phyloP scores from a whole-genome alignment of 331 rosid species.

The Prunus yedoensis region DNA sequence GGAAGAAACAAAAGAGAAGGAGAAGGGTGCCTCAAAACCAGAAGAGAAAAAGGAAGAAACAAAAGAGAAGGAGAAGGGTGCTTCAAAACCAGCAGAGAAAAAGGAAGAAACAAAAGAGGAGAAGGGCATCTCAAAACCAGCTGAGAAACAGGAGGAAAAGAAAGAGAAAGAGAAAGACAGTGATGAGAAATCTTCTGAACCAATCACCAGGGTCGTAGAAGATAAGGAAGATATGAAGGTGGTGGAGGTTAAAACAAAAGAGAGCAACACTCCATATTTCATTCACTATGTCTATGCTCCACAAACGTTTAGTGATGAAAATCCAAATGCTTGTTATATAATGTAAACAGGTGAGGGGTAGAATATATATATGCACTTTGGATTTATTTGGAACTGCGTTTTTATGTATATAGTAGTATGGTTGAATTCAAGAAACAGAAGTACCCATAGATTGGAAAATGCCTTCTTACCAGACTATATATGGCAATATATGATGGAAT shows the following conservation, averaged over 20 bases:
- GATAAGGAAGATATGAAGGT: constrained; percentile 21
- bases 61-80: constrained; percentile 21
- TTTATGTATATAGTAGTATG: not conserved
- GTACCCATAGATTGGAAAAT: no score
- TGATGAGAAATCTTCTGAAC: constrained; percentile 13
- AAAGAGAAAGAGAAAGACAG: not conserved
- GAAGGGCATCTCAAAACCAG: not conserved
- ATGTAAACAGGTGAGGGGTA: constrained; percentile 19
- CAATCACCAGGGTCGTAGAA: constrained; percentile 13
- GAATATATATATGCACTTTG: not conserved
- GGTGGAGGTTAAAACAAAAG: constrained; percentile 42
- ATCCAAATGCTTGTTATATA: constrained; percentile 80
- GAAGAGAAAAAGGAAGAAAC: not conserved
- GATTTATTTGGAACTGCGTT: not conserved
- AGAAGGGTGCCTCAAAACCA: constrained; percentile 1
- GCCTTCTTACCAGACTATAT: no score
- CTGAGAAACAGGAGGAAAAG: not conserved
- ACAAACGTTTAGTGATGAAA: constrained; percentile 79
- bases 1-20: constrained; percentile 15
- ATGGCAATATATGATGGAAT: no score
- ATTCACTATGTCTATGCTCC: constrained; percentile 90
- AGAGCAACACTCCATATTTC: constrained; percentile 56
- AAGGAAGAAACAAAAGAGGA: constrained; percentile 13
- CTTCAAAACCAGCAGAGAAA: not conserved
- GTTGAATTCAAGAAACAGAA: no score